Conservation (phyloP, 148 eudicot genomes). For the Pharnaceum exiguum region DNA sequence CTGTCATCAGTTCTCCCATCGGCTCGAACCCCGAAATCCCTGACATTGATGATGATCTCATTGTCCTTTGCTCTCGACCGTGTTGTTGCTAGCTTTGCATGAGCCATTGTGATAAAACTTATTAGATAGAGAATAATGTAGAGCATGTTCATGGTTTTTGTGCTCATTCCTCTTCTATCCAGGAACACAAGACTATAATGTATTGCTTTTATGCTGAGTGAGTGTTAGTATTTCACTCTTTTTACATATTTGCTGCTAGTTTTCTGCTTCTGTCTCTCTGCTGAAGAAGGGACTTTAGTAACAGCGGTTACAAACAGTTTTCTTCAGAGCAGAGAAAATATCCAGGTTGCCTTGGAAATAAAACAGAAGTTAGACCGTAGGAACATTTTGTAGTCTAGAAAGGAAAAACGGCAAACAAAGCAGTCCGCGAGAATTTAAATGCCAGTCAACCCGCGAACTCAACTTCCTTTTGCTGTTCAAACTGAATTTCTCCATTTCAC, state of each 20-base stretch:
- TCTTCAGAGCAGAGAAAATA: slow-evolving; percentile 11
- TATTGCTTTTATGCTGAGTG: not conserved
- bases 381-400: too few relatives aligned
- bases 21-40: slow-evolving; percentile 20
- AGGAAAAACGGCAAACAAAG: too few relatives aligned
- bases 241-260: slow-evolving; percentile 3
- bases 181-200: slow-evolving; percentile 8
- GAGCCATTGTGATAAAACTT: not conserved
- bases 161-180: slow-evolving; percentile 9
- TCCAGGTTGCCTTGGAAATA: not conserved
- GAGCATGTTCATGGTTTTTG: not conserved
- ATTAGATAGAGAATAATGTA: slow-evolving; percentile 8
- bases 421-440: slow-evolving; percentile 9
- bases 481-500: too few relatives aligned
- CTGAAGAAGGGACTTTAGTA: slow-evolving; percentile 5
- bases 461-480: too few relatives aligned
- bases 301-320: slow-evolving; percentile 12
- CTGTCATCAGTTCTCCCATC: slow-evolving; percentile 28
- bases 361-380: too few relatives aligned
- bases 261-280: too few relatives aligned
- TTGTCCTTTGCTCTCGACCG: not conserved
- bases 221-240: not conserved
- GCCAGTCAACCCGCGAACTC: slow-evolving; percentile 15
- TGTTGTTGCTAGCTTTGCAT: slow-evolving; percentile 1
- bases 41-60: slow-evolving; percentile 15